phyloP scores from a whole-genome alignment of 2,329 filamentous ascomycete genomes.

The Xylaria multiplex region DNA sequence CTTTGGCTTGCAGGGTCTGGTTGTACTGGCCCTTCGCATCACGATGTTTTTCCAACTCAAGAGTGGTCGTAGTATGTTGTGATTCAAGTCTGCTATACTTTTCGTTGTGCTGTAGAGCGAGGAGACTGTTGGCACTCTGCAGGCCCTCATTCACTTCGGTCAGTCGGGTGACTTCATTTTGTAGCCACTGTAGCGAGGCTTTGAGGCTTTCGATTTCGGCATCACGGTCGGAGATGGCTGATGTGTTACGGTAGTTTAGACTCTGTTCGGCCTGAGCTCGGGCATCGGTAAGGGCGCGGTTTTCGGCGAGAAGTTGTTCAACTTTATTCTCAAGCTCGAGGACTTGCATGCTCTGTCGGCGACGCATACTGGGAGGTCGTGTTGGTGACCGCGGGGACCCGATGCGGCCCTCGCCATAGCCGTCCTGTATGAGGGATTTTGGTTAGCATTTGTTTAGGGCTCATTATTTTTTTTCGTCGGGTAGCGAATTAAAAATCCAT shows the following conservation, averaged over 20 bases:
- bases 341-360: conserved; percentile 96
- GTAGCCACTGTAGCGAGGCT: conserved; percentile 80
- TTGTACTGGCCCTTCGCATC: conserved; percentile 70
- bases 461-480: background rate
- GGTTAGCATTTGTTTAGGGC: background rate
- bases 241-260: conserved; percentile 72
- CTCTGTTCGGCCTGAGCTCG: conserved; percentile 74
- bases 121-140: conserved; percentile 77
- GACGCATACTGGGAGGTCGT: conserved; percentile 93
- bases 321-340: conserved; percentile 89
- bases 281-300: conserved; percentile 79
- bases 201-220: conserved; percentile 85
- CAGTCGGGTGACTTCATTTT: conserved; percentile 82
- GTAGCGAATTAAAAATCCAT: conserved; percentile 3
- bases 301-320: conserved; percentile 86
- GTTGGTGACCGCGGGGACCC: conserved; percentile 92
- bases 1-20: conserved; percentile 79
- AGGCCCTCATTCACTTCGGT: conserved; percentile 85
- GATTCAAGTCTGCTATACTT: conserved; percentile 74
- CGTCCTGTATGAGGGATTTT: conserved; percentile 71
- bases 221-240: conserved; percentile 82
- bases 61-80: conserved; percentile 71
- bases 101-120: conserved; percentile 79
- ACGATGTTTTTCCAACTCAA: conserved; percentile 76
- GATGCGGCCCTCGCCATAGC: conserved; percentile 87